Base-by-base conservation (phyloP, 176 grass and related monocot genomes). In the Oryza nivara region DNA sequence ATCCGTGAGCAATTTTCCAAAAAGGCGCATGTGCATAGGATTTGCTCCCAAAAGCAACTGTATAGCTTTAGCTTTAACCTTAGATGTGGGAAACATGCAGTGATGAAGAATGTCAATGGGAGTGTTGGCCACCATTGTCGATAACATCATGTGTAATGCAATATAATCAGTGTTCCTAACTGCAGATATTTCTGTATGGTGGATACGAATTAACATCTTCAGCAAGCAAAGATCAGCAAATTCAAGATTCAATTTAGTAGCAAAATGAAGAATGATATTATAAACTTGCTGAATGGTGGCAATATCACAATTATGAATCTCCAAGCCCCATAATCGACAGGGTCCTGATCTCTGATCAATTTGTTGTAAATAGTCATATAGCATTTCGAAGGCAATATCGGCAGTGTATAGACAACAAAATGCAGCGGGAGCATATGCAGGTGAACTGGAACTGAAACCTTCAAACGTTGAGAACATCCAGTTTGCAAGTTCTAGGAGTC, bases 171-270 rank as follows among this genome's bases (percentile, higher is more conserved):
- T 85, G 43, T 51, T 86, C 78, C 76, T 65, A 43, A 78, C 78
- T 76, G 81, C 86, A 90, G 9, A 81, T 77, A 71, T 86, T 89
- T 88, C 87, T 78, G 76, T 67, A 60, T 60, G 77, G 81, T 86
- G 79, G 32, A 93, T 83, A 76, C 76, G 66, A 44, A 56, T 71
- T 69, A 92, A 49, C 84, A 86, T 82, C 77, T 91, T 93, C 20
- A 95, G 84, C 84, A 94, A 85, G 78, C 85, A 97, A 74, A 75
- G 35, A 91, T 92, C 91, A 68, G 88, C 91, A 91, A 89, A 93
- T 87, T 92, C 91, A 80, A 90, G 15, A 88, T 97, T 89, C 82
- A 88, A 79, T 72, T 84, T 84, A 73, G 84, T 84, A 78, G 82
- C 84, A 78, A 87, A 86, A 86, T 89, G 85, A 80, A 92, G 75